Conservation (phyloP, 2,329 filamentous ascomycete species). For the Ophiostoma himal-ulmi region DNA sequence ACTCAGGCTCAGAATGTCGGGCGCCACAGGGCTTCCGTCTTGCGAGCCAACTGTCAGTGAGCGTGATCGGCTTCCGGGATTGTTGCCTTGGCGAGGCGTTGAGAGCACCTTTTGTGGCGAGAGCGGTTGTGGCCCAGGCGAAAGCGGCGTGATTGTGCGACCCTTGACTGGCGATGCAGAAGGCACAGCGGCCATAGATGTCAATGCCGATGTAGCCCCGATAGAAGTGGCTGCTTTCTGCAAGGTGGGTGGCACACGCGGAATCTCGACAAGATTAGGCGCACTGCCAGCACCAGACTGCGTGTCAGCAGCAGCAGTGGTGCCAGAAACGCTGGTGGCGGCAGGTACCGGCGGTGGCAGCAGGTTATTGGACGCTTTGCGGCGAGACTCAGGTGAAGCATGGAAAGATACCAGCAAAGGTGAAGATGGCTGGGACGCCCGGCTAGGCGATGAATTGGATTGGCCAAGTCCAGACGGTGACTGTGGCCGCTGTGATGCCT, state of each 20-base stretch:
- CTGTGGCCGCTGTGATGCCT: constrained; percentile 68
- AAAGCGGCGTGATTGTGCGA: constrained; percentile 39
- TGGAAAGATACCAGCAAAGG: constrained; percentile 96
- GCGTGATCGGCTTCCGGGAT: constrained; percentile 63
- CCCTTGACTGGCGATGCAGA: constrained; percentile 45
- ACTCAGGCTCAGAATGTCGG: constrained; percentile 61
- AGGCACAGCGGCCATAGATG: not conserved
- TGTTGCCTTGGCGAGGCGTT: constrained; percentile 56
- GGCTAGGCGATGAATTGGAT: constrained; percentile 77
- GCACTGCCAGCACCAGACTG: not conserved
- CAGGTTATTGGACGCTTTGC: constrained; percentile 84
- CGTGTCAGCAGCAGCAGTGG: not conserved
- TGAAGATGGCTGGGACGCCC: constrained; percentile 72
- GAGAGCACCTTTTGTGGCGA: constrained; percentile 60
- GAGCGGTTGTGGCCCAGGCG: constrained; percentile 45
- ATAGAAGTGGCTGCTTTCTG: constrained; percentile 55
- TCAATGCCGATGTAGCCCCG: constrained; percentile 35
- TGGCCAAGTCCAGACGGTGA: constrained; percentile 80
- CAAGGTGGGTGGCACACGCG: constrained; percentile 54
- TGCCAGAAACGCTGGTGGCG: not conserved
- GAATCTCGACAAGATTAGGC: constrained; percentile 58
- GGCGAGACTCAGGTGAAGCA: constrained; percentile 69
- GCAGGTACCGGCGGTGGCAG: constrained; percentile 57
- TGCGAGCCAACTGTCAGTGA: constrained; percentile 93
- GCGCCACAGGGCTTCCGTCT: constrained; percentile 71